Conservation (phyloP, 768 basidiomycete species). For the Cystobasidium ongulense region DNA sequence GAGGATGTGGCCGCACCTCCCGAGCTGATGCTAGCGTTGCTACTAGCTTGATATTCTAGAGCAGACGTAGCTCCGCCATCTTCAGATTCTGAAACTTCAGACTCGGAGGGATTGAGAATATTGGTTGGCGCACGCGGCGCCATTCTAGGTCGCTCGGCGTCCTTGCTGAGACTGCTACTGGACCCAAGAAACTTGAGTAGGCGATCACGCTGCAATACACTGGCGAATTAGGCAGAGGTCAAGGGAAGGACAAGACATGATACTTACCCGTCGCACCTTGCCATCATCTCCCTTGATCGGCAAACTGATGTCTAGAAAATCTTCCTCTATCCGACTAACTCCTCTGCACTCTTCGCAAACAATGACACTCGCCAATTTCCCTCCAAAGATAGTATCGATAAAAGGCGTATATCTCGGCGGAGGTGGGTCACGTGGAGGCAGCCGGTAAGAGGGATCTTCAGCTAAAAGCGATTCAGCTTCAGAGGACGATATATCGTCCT, state of each 20-base stretch:
- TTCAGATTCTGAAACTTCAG: conserved; percentile 7
- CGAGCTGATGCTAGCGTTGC: not conserved
- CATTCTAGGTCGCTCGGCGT: conserved; percentile 15
- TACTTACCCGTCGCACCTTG: conserved; percentile 45
- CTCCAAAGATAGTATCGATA: conserved; percentile 83
- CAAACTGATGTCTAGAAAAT: conserved; percentile 86
- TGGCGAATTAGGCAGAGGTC: not conserved
- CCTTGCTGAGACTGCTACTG: not conserved
- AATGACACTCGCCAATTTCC: conserved; percentile 77
- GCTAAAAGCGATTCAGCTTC: conserved; percentile 30
- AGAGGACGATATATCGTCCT: conserved; percentile 10
- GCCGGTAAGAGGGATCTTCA: conserved; percentile 17
- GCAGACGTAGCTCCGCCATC: not conserved
- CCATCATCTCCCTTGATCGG: conserved; percentile 79
- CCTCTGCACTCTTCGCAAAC: conserved; percentile 92
- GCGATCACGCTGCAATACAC: conserved; percentile 8
- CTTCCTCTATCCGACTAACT: conserved; percentile 58
- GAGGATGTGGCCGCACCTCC: not conserved
- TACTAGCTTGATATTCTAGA: not conserved
- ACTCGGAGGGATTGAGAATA: conserved; percentile 9
- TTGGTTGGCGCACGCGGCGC: conserved; percentile 15
- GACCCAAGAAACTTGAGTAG: conserved; percentile 23
- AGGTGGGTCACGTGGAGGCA: not conserved
- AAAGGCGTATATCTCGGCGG: conserved; percentile 51
- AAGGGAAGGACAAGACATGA: not conserved